Evolutionary conservation across 2,329 filamentous ascomycete species (phyloP), one percentile per base, ranked within the genome.

Genomic region (Fusarium heterosporum): DNA sequence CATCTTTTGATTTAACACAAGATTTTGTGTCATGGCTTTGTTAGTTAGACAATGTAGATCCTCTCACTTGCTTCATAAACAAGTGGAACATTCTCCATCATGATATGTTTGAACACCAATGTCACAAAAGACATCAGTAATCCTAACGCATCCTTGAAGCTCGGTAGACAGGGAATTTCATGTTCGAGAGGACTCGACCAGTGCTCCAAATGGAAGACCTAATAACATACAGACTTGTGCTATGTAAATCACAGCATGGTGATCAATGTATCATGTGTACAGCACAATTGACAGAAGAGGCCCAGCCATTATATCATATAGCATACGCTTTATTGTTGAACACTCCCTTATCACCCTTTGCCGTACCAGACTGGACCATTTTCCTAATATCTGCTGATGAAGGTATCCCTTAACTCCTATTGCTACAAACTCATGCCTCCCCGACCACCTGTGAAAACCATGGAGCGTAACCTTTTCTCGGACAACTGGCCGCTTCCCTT

Each of bases 41-140:
- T 14, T 32, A 28, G 19, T 36, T 29, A 55, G 65, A 47, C 30
- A 58, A n/a, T 39, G 41, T 68, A 64, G 61, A 72, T 46, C 36
- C 50, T 58, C 40, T 51, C 41, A 41, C 48, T 58, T 58, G 29
- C 42, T 55, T 39, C 36, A 66, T 43, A 45, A 64, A 46, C 39
- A 42, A 38, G 48, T 41, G 34, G 36, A 62, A 41, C 16, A 28
- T 54, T 32, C 38, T 41, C 26, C 13, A 42, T 25, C 17, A 19
- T 19, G 39, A 17, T 29, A 19, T 39, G 34, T 4, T 6, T 19
- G 16, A 16, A 14, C 9, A 14, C 36, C 28, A 29, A 3, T 29
- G 28, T 9, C 11, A 29, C 8, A 9, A 29, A 3, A 12, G 11
- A 29, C 28, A 9, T 29, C 9, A 29, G 8, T 29, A 12, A 29